Evolutionary conservation across 176 grass and related monocot genomes (phyloP).

Genomic region (barley (Hordeum vulgare)): MorexV3_pseudomolecules_assembly NC_058521.1:479955016-479955515

Average conservation of each 20-base stretch:
- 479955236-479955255: not conserved
- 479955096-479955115: slow-evolving; percentile 9
- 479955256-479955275: not conserved
- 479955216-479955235: not conserved
- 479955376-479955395: not conserved
- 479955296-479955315: not conserved
- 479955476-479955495: not conserved
- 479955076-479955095: slow-evolving; percentile 18
- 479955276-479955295: not conserved
- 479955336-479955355: not conserved
- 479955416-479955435: not conserved
- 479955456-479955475: not conserved
- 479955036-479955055: slow-evolving; percentile 42
- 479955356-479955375: slow-evolving; percentile 1
- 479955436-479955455: not conserved
- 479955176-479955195: not conserved
- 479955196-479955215: not conserved
- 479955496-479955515: slow-evolving; percentile 9
- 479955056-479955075: slow-evolving; percentile 49
- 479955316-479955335: not conserved
- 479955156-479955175: not conserved
- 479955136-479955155: slow-evolving; percentile 27
- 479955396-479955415: not conserved
- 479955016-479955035: slow-evolving; percentile 33
- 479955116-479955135: slow-evolving; percentile 38